These are phyloP conservation scores for Coniosporium tulheliwenetii DNA, from an alignment of 2,329 filamentous ascomycete species.

Conservation along the genomic window DNA sequence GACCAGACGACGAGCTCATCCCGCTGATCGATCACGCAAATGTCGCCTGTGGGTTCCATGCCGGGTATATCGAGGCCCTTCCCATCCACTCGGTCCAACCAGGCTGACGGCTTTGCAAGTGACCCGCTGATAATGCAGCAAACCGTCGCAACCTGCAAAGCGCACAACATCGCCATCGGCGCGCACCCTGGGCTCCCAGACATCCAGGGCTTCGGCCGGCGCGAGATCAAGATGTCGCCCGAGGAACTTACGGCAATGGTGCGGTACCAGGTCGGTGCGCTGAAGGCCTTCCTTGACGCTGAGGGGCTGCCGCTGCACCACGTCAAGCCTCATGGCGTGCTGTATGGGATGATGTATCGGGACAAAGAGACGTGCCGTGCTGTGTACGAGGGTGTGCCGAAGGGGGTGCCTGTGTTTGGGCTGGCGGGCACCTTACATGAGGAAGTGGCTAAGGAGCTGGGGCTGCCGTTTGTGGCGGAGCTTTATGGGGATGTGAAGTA, in stretches of 20 bases:
- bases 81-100: slow-evolving; percentile 6
- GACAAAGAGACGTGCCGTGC: slow-evolving; percentile 35
- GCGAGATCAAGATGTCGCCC: slow-evolving; percentile 42
- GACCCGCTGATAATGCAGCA: slow-evolving; percentile 50
- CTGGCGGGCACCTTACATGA: slow-evolving; percentile 39
- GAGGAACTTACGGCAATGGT: slow-evolving; percentile 42
- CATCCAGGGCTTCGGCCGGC: slow-evolving; percentile 47
- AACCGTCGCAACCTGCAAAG: slow-evolving; percentile 42
- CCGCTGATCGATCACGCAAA: slow-evolving; percentile 47
- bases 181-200: slow-evolving; percentile 53
- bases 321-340: slow-evolving; percentile 46
- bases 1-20: slow-evolving; percentile 45
- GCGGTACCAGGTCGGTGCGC: slow-evolving; percentile 47
- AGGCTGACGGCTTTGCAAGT: slow-evolving; percentile 17
- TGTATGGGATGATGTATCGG: slow-evolving; percentile 42
- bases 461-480: slow-evolving; percentile 37
- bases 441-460: slow-evolving; percentile 35
- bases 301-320: slow-evolving; percentile 42
- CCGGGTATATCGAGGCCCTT: slow-evolving; percentile 11
- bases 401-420: slow-evolving; percentile 36
- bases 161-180: slow-evolving; percentile 39
- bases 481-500: slow-evolving; percentile 43
- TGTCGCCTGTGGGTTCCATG: slow-evolving; percentile 45
- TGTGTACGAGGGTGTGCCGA: slow-evolving; percentile 36
- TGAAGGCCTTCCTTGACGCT: slow-evolving; percentile 42